Evolutionary conservation across 1,284 basidiomycete genomes (phyloP).

Genomic region (Ceratobasidium sp.): DNA sequence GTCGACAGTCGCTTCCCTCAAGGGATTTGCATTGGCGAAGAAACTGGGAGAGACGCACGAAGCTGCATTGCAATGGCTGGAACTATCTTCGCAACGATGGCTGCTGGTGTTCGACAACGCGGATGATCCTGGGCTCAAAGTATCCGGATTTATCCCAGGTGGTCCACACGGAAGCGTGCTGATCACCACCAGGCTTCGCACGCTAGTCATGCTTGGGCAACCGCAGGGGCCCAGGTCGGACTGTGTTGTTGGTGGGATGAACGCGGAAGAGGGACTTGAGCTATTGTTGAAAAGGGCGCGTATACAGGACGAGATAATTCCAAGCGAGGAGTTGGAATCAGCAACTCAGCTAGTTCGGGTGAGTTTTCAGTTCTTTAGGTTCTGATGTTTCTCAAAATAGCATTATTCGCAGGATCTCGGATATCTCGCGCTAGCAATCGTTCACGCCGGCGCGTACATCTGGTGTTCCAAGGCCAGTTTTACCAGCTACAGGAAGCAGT

Average conservation of each 20-base stretch:
- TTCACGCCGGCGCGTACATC: background rate
- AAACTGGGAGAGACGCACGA: background rate
- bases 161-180: background rate
- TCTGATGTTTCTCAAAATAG: background rate
- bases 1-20: no score
- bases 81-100: background rate
- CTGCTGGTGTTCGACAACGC: background rate
- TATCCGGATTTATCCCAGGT: background rate
- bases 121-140: background rate
- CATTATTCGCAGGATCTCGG: slow-evolving; percentile 4
- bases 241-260: background rate
- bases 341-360: slow-evolving; percentile 6
- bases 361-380: background rate
- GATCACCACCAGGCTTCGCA: background rate
- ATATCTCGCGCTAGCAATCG: slow-evolving; percentile 28
- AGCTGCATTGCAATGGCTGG: background rate
- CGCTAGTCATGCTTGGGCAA: background rate
- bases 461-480: background rate
- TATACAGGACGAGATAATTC: background rate
- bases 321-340: background rate
- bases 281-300: slow-evolving; percentile 4
- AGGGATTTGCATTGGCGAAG: background rate
- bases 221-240: background rate
- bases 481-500: background rate
- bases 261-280: slow-evolving; percentile 8